A percentile compares a stretch with the other conserved stretches of the same genome.
Evolutionary conservation across 2,329 filamentous ascomycete species (phyloP).

Genomic region (Trichoderma breve): DNA sequence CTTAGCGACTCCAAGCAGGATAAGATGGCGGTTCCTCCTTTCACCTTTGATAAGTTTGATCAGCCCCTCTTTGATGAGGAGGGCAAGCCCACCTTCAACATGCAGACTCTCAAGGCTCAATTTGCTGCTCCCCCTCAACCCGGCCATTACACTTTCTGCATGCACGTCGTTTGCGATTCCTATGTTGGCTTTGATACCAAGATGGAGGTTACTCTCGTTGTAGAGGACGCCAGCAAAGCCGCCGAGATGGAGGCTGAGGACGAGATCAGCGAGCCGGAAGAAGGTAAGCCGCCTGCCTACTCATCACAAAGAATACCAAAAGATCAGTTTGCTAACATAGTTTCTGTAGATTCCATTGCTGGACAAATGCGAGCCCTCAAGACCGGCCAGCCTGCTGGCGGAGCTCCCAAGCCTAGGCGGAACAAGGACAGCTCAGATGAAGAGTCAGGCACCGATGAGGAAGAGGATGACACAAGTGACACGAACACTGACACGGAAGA

Average conservation of each 20-base stretch:
- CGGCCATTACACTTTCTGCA: slow-evolving; percentile 89
- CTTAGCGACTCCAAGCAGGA: slow-evolving; percentile 90
- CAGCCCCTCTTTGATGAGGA: slow-evolving; percentile 78
- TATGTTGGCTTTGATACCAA: slow-evolving; percentile 94
- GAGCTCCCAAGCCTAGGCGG: slow-evolving; percentile 55
- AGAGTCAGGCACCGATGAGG: slow-evolving; percentile 76
- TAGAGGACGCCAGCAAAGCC: slow-evolving; percentile 86
- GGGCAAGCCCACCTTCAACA: slow-evolving; percentile 85
- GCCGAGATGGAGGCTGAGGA: slow-evolving; percentile 79
- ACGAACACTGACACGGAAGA: slow-evolving; percentile 69
- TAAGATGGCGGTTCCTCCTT: slow-evolving; percentile 94
- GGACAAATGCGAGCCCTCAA: slow-evolving; percentile 89
- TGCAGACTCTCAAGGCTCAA: slow-evolving; percentile 96
- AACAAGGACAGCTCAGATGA: slow-evolving; percentile 55
- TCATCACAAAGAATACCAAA: not conserved
- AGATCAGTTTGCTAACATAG: slow-evolving; percentile 5
- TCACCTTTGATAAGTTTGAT: slow-evolving; percentile 91
- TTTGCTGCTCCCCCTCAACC: slow-evolving; percentile 92
- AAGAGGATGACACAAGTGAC: slow-evolving; percentile 63
- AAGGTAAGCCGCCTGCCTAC: slow-evolving; percentile 63
- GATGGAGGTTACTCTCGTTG: slow-evolving; percentile 82
- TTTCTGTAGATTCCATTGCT: slow-evolving; percentile 70
- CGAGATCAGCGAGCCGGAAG: slow-evolving; percentile 96
- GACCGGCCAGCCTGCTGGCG: slow-evolving; percentile 63
- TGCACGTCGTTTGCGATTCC: slow-evolving; percentile 91